phyloP scores from a whole-genome alignment of 768 basidiomycete genomes.

The Tylopilus sp. region DNA sequence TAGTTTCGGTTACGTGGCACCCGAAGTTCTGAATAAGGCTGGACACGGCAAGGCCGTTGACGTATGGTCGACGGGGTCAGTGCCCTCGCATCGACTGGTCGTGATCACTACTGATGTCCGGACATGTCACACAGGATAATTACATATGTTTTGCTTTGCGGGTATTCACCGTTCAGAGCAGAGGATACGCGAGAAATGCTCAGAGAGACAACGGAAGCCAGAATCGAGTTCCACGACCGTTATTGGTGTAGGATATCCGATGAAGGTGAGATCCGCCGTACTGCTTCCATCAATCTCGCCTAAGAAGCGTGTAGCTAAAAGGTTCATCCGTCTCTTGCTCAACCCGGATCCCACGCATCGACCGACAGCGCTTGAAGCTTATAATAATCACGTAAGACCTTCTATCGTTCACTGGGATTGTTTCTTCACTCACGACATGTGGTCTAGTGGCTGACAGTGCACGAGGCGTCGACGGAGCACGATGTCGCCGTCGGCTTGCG shows the following conservation, averaged over 20 bases:
- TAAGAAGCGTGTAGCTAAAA: slow-evolving; percentile 56
- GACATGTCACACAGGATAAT: slow-evolving; percentile 63
- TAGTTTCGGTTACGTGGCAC: slow-evolving; percentile 88
- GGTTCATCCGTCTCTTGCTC: slow-evolving; percentile 72
- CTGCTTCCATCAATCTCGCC: neutral
- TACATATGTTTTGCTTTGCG: slow-evolving; percentile 91
- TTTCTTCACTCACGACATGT: neutral
- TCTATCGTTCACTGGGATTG: neutral
- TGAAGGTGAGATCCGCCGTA: slow-evolving; percentile 47
- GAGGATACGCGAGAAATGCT: slow-evolving; percentile 73
- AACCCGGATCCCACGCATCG: slow-evolving; percentile 68
- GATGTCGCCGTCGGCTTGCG: slow-evolving; percentile 73
- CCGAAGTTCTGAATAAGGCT: slow-evolving; percentile 76
- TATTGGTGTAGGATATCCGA: slow-evolving; percentile 91
- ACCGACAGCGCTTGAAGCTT: slow-evolving; percentile 70
- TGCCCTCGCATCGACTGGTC: neutral
- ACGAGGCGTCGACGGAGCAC: slow-evolving; percentile 62
- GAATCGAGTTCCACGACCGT: slow-evolving; percentile 86
- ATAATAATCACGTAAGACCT: slow-evolving; percentile 55
- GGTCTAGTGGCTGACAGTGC: slow-evolving; percentile 68
- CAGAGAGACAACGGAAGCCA: slow-evolving; percentile 80
- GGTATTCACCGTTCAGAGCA: slow-evolving; percentile 92
- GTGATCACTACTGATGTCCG: neutral
- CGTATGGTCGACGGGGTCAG: slow-evolving; percentile 89
- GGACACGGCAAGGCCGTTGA: slow-evolving; percentile 94